These are phyloP conservation scores for Cryphonectria parasitica DNA, from an alignment of 2,329 filamentous ascomycete species.

Conservation along the genomic window DNA sequence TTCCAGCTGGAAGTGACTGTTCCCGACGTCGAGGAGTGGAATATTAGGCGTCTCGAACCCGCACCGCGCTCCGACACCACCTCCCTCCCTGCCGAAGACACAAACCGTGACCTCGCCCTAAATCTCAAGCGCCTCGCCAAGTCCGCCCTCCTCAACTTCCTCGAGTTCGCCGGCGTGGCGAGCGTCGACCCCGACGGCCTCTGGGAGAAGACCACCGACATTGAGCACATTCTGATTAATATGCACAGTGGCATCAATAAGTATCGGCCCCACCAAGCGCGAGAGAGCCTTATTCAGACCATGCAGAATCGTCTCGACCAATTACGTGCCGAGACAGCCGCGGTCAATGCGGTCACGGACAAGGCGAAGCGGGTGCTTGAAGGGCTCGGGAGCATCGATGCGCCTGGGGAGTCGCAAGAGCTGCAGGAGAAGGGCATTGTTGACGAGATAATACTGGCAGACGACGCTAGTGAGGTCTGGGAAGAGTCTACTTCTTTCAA, in stretches of 20 bases:
- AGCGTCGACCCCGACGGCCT: constrained; percentile 66
- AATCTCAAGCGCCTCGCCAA: constrained; percentile 80
- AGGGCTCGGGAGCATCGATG: constrained; percentile 62
- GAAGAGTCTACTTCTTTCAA: constrained; percentile 1
- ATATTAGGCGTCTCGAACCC: constrained; percentile 66
- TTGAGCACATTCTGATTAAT: constrained; percentile 85
- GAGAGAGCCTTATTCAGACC: constrained; percentile 83
- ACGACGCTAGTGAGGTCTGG: constrained; percentile 21
- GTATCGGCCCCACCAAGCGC: constrained; percentile 89
- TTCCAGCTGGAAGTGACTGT: constrained; percentile 62
- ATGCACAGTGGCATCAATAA: constrained; percentile 93
- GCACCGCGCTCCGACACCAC: constrained; percentile 49
- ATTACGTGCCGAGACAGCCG: constrained; percentile 73
- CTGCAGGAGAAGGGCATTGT: not conserved
- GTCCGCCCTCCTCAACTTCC: constrained; percentile 83
- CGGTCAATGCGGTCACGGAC: constrained; percentile 67
- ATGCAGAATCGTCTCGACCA: constrained; percentile 84
- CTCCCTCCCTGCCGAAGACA: constrained; percentile 41
- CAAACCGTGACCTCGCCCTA: constrained; percentile 65
- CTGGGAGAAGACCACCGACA: constrained; percentile 73
- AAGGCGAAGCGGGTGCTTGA: constrained; percentile 75
- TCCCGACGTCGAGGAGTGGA: constrained; percentile 69
- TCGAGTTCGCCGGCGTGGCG: constrained; percentile 78
- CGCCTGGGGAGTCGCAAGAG: constrained; percentile 29
- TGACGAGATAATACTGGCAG: not conserved